Evolutionary conservation across 2,329 filamentous ascomycete species (phyloP).

Genomic region (Plectosphaerella cucumerina): DNA sequence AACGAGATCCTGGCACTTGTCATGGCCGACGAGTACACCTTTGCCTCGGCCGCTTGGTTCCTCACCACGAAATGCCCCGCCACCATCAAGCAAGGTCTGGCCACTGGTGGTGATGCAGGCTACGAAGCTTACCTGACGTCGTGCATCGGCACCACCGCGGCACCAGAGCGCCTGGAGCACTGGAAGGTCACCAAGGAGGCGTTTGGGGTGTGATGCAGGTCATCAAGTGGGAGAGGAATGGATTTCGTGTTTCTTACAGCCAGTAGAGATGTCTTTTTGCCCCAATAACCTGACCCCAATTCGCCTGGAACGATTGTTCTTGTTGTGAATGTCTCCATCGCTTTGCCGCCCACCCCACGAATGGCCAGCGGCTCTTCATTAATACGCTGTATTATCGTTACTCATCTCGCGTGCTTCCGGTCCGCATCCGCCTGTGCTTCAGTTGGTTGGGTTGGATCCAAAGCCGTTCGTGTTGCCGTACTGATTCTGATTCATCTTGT

Average conservation of each 20-base stretch:
- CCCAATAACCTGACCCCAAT: neutral
- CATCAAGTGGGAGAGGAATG: neutral
- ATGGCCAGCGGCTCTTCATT: neutral
- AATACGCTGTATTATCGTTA: neutral
- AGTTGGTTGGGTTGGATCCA: neutral
- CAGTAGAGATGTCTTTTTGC: neutral
- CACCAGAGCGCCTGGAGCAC: constrained; percentile 30
- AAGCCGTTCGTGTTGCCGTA: neutral
- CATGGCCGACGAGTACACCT: constrained; percentile 46
- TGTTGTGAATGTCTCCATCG: neutral
- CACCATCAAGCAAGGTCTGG: constrained; percentile 27
- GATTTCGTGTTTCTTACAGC: neutral
- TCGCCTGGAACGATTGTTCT: neutral
- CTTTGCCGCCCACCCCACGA: neutral
- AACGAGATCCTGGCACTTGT: constrained; percentile 40
- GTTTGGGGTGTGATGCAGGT: constrained; percentile 30
- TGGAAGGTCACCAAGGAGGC: constrained; percentile 43
- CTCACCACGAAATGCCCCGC: constrained; percentile 36
- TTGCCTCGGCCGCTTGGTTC: constrained; percentile 50
- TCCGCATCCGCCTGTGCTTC: neutral
- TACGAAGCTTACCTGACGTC: constrained; percentile 39
- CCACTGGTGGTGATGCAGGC: constrained; percentile 31
- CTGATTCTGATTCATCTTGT: constrained; percentile 8
- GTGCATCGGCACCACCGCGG: constrained; percentile 37
- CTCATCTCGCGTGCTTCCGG: neutral